A percentile compares a stretch with the other conserved stretches of the same genome.
phyloP scores from a whole-genome alignment of 2,329 filamentous ascomycete species.

The Fusarium pseudoanthophilum region DNA sequence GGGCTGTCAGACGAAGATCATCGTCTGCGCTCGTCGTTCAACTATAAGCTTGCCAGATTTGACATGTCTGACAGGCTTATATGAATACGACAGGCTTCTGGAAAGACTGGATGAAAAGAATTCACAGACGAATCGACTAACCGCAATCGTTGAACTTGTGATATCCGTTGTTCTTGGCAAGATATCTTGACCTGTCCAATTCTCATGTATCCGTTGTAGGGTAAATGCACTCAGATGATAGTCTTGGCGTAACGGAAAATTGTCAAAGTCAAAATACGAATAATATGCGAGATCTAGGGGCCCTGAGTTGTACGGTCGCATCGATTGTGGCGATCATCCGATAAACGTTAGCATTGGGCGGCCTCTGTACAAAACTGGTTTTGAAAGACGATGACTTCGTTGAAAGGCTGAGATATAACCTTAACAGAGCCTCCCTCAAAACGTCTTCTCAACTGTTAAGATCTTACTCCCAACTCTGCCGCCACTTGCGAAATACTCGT shows the following conservation, averaged over 20 bases:
- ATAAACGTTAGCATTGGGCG: background rate
- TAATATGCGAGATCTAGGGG: background rate
- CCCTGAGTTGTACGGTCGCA: background rate
- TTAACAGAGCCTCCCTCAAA: background rate
- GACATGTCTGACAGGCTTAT: no score
- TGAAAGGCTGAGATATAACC: background rate
- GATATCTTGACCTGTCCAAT: no score
- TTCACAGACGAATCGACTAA: no score
- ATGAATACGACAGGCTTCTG: no score
- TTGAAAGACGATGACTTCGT: background rate
- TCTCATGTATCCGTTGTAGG: background rate
- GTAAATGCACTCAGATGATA: background rate
- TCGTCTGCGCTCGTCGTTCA: accelerated
- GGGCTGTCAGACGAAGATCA: accelerated
- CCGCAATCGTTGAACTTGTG: no score
- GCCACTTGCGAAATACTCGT: background rate
- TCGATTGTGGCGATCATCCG: background rate
- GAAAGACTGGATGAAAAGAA: background rate
- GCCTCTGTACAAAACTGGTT: background rate
- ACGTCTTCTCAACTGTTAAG: background rate
- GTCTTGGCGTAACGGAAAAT: background rate
- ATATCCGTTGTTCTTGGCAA: background rate
- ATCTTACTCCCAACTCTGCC: background rate
- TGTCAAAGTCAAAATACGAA: background rate
- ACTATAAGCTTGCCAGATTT: no score